phyloP scores from a whole-genome alignment of 179 eudicot genomes.

The Beta lomatogona region DNA sequence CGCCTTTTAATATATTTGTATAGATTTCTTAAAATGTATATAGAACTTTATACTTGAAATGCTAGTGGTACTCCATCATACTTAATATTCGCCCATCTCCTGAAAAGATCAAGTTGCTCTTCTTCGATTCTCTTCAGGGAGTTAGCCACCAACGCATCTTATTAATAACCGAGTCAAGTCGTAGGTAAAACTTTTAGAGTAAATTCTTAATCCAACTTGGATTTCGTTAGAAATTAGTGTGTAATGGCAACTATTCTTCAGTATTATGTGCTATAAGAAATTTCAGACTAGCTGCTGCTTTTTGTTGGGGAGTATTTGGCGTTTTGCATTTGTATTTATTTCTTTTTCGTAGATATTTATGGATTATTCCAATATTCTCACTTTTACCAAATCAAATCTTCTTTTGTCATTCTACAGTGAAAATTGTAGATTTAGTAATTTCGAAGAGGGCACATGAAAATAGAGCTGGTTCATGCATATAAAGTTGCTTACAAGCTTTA shows the following conservation, averaged over 20 bases:
- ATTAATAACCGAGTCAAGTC: not conserved
- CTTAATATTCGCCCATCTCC: no score
- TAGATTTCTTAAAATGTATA: no score
- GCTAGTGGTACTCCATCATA: no score
- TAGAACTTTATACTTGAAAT: no score
- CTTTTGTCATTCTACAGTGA: not conserved
- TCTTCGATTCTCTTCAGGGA: not conserved
- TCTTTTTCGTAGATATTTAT: not conserved
- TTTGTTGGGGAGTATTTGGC: conserved; percentile 34
- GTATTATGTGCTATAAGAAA: not conserved
- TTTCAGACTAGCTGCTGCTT: not conserved
- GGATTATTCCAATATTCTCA: not conserved
- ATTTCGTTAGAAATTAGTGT: conserved; percentile 12
- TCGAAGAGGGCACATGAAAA: not conserved
- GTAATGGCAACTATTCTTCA: not conserved
- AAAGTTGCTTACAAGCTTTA: not conserved
- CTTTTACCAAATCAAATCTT: conserved; percentile 25
- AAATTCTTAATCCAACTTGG: conserved; percentile 6
- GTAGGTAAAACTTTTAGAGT: not conserved
- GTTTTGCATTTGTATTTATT: conserved; percentile 21
- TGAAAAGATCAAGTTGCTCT: not conserved
- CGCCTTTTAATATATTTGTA: no score
- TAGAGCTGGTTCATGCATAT: not conserved
- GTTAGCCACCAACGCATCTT: not conserved
- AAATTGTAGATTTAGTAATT: not conserved